Evolutionary conservation across 257 asterid species (phyloP), one percentile per base, ranked within the genome.

Genomic region (Solanum clarkiae): DNA sequence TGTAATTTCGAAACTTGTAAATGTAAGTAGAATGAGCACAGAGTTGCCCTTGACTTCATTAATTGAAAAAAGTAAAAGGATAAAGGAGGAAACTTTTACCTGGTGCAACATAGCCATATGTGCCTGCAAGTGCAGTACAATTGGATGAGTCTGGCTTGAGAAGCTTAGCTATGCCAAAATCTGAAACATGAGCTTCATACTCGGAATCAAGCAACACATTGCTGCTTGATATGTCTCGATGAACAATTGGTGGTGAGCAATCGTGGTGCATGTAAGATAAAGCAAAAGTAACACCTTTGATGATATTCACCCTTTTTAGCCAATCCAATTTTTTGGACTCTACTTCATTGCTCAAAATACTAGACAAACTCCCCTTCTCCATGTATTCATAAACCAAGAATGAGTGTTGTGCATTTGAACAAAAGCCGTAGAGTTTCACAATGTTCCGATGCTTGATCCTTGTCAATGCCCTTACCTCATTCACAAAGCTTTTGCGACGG

Each of bases 131-230:
- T 24, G 85, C 59, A 18, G 85, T 80, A 18, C 75, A 20, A 85
- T 80, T 80, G 11, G 82, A 85, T 18, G 87, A 80, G 36, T 85
- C 81, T 81, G 74, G 55, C 18, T 65, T 80, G n/a, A 85, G 81
- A 51, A 80, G 6, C 85, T 80, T 85, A 9, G 87, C 85, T 24
- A 83, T 85, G 72, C 87, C 87, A 80, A 85, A 85, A 24, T 85
- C 85, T 1, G 84, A 51, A 51, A 85, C 70, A 53, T 54, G 22
- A 40, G 84, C 84, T 40, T 51, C 49, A 45, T 3, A 85, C 47
- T 85, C 59, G 10, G 59, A 17, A 16, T 85, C 87, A 9, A 80
- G 87, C 80, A 85, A 80, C 54, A 85, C 36, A 51, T 85, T 85
- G 53, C 42, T 80, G 32, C 81, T 11, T 20, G 80, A 79, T 51